A percentile compares a stretch with the other conserved stretches of the same genome.
Evolutionary conservation across 176 grass and related monocot species (phyloP).

Genomic region (Carex cristatella): DNA sequence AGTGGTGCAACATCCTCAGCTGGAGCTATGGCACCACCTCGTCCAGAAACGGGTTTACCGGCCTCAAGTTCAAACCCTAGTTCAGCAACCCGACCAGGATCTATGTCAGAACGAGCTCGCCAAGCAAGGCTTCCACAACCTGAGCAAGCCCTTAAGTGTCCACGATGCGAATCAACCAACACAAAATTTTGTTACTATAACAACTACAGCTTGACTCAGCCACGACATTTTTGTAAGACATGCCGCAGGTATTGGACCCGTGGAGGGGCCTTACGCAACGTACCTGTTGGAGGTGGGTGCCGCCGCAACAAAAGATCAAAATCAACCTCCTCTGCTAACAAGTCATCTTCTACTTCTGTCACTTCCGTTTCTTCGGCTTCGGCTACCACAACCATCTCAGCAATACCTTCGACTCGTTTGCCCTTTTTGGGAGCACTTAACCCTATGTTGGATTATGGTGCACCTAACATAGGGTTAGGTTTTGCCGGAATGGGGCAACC

Average conservation of each 20-base stretch:
- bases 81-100: slow-evolving; percentile 42
- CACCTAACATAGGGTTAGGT: slow-evolving; percentile 55
- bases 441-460: slow-evolving; percentile 21
- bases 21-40: slow-evolving; percentile 5
- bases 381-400: slow-evolving; percentile 3
- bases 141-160: slow-evolving; percentile 77
- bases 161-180: slow-evolving; percentile 89
- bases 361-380: slow-evolving; percentile 32
- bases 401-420: slow-evolving; percentile 31
- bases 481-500: slow-evolving; percentile 57
- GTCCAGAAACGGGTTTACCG: slow-evolving; percentile 11
- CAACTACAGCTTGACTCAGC: slow-evolving; percentile 90
- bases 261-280: slow-evolving; percentile 78
- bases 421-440: slow-evolving; percentile 62
- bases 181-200: slow-evolving; percentile 99
- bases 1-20: background rate
- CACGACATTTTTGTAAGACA: slow-evolving; percentile 93
- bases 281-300: slow-evolving; percentile 81
- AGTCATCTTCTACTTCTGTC: slow-evolving; percentile 35
- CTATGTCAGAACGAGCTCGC: slow-evolving; percentile 66
- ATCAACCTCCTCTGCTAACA: slow-evolving; percentile 34
- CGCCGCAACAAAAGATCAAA: slow-evolving; percentile 81
- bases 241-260: slow-evolving; percentile 98
- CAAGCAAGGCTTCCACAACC: slow-evolving; percentile 63
- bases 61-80: slow-evolving; percentile 32